phyloP scores from a whole-genome alignment of 2,329 filamentous ascomycete species.

The Fonsecaea erecta region DNA sequence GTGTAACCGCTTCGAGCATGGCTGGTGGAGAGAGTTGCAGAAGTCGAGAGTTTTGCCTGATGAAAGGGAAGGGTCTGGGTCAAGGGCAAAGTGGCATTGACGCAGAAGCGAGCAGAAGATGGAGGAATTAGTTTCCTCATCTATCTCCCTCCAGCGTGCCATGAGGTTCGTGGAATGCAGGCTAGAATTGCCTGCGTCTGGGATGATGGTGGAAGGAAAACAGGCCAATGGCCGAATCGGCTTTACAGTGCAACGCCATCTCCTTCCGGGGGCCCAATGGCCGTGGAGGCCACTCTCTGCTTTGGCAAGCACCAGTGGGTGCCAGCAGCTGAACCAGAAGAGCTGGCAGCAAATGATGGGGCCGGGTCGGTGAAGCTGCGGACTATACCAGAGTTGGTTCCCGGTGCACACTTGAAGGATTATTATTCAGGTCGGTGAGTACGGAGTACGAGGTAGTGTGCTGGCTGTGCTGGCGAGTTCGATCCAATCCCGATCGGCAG shows the following conservation, averaged over 20 bases:
- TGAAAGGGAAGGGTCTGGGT: constrained; percentile 1
- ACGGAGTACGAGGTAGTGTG: no score
- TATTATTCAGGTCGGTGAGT: background rate
- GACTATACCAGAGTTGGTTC: background rate
- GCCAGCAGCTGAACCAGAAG: background rate
- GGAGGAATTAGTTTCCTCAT: constrained; percentile 15
- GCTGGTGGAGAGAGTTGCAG: constrained; percentile 20
- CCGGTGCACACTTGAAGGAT: background rate
- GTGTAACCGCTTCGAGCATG: constrained; percentile 29
- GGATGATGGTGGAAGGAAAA: background rate
- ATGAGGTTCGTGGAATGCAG: constrained; percentile 3
- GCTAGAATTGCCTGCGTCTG: constrained; percentile 3
- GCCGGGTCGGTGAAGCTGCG: background rate
- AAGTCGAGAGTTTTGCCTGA: constrained; percentile 1
- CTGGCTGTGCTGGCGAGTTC: background rate
- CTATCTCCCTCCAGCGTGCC: constrained; percentile 1
- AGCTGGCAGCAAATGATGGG: background rate
- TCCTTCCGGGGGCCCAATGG: background rate
- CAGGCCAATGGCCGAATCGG: background rate
- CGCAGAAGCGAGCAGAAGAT: constrained; percentile 14
- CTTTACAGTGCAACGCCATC: background rate
- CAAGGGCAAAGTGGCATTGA: background rate
- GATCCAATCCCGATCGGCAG: constrained; percentile 3
- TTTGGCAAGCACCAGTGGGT: background rate
- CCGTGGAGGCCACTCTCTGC: background rate